Conservation (phyloP, 805 yeast species). For the Candida anglica region DNA sequence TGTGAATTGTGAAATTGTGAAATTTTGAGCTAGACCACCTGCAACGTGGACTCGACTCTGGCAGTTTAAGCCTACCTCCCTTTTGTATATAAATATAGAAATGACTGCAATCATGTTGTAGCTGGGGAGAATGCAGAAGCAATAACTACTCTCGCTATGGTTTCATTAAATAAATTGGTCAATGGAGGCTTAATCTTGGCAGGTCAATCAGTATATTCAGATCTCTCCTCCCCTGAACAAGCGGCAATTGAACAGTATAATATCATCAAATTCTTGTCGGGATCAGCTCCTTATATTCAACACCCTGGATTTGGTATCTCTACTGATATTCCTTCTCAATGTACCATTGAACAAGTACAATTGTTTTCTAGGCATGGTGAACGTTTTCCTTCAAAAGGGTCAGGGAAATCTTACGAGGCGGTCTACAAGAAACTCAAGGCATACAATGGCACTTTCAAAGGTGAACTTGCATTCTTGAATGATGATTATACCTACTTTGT, state of each 20-base stretch:
- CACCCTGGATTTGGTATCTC: conserved; percentile 49
- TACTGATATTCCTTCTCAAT: conserved; percentile 40
- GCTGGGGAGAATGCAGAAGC: no score
- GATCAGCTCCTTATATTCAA: conserved; percentile 49
- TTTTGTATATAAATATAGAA: no score
- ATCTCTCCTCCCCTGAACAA: conserved; percentile 30
- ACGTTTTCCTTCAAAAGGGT: conserved; percentile 44
- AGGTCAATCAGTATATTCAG: conserved; percentile 20
- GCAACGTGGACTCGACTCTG: no score
- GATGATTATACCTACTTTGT: conserved; percentile 53
- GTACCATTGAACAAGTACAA: conserved; percentile 60
- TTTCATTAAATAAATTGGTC: conserved; percentile 24
- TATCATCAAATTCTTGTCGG: conserved; percentile 46
- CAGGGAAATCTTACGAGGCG: conserved; percentile 24
- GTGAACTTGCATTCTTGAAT: conserved; percentile 51
- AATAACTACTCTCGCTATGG: conserved; percentile 17
- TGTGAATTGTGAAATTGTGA: no score
- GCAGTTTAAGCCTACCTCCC: no score
- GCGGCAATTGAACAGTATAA: conserved; percentile 39
- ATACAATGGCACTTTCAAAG: conserved; percentile 31
- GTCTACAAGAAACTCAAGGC: conserved; percentile 20
- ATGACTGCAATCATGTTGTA: no score
- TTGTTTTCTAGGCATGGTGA: conserved; percentile 74
- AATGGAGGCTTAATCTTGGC: conserved; percentile 29
- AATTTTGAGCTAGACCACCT: no score